Evolutionary conservation across 2,329 filamentous ascomycete genomes (phyloP), one percentile per base, ranked within the genome.

Genomic region (Fusarium annulatum): DNA sequence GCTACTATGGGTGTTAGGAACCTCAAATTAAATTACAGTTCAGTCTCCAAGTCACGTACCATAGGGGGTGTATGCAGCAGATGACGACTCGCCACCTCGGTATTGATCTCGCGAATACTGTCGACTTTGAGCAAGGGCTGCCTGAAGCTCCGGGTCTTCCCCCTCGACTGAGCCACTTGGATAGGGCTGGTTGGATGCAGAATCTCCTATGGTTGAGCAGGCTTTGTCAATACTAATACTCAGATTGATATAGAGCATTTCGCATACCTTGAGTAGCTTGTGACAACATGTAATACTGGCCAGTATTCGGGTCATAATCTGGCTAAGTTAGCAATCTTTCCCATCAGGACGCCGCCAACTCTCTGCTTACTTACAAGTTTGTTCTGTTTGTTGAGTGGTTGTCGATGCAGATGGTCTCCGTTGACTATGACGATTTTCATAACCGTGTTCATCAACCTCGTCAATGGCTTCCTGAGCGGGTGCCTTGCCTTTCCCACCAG

Each of bases 401-500:
- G 62, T 30, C 21, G 56, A 28, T 36, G 56, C 56, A 12, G 56
- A 59, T 49, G 56, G 56, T 30, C 58, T 60, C 11, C 38, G 45
- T 33, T 65, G 58, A 19, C 28, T 19, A 46, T 56, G 52, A 15
- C 43, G 42, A 23, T 51, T 46, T 18, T 60, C 63, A 23, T 61
- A 46, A 8, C 61, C 56, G 9, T 63, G 64, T 42, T 69, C 76
- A n/a, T 64, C 57, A 9, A 70, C 68, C 28, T 76, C 76, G 1
- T 66, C 62, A 5, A 69, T 72, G 5, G 74, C 65, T n/a, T 70
- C 67, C 5, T 70, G 43, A 34, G 67, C 73, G 9, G 65, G 69
- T 23, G 36, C 57, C 45, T 78, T 78, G 9, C 75, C 75, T 51
- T 78, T 78, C 30, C 67, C 70, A 55, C 69, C 62, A 12, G 71